These are phyloP conservation scores for Hyphochytrium catenoides DNA, from an alignment of 352 stramenopile species.

Conservation along the genomic window DNA sequence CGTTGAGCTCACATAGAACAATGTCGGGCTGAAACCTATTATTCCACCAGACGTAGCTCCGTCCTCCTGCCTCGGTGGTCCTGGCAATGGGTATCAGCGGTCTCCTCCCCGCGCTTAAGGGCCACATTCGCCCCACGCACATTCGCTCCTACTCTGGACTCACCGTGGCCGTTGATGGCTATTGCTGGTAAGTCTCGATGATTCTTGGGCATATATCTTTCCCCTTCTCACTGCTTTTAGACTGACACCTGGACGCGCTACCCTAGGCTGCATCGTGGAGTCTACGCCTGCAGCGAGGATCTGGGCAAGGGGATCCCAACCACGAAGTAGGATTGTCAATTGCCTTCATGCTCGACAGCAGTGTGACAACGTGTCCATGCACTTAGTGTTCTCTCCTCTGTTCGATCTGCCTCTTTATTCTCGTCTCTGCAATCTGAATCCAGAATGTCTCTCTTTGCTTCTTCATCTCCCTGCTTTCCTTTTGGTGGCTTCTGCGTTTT, in stretches of 20 bases:
- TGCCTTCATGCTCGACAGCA: too few relatives aligned
- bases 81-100: conserved; percentile 17
- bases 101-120: conserved; percentile 32
- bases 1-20: too few relatives aligned
- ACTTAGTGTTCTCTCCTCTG: too few relatives aligned
- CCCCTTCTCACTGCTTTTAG: background rate
- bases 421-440: background rate
- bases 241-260: background rate
- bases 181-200: conserved; percentile 39
- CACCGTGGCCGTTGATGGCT: conserved; percentile 45
- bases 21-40: too few relatives aligned
- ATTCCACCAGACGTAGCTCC: too few relatives aligned
- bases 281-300: conserved; percentile 41
- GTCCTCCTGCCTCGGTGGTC: too few relatives aligned
- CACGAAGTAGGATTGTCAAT: conserved; percentile 42
- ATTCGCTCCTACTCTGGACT: conserved; percentile 25
- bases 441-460: background rate
- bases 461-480: background rate
- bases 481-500: background rate
- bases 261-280: conserved; percentile 39
- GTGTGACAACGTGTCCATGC: too few relatives aligned
- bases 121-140: conserved; percentile 28
- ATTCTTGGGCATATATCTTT: too few relatives aligned
- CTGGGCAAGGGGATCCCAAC: conserved; percentile 32
- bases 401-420: background rate